Evolutionary conservation across 805 yeast species (phyloP).

Genomic region (Sugiyamaella americana): DNA sequence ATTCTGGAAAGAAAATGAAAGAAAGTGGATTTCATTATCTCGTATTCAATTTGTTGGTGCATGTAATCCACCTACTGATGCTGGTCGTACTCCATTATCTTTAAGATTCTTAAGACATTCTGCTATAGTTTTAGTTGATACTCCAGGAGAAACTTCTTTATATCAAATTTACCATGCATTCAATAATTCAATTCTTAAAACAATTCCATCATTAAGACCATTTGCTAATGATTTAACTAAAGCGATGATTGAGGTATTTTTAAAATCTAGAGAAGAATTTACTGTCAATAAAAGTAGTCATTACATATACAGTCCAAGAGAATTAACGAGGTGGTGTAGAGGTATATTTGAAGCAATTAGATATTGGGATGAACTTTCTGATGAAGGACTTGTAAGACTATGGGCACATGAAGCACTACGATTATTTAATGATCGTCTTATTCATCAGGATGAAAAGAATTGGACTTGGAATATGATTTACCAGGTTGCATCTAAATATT

Average conservation of each 20-base stretch:
- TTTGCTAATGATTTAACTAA: slow-evolving; percentile 46
- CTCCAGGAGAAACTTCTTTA: slow-evolving; percentile 63
- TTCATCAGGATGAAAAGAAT: slow-evolving; percentile 38
- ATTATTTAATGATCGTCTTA: slow-evolving; percentile 69
- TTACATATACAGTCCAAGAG: slow-evolving; percentile 83
- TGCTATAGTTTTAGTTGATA: slow-evolving; percentile 64
- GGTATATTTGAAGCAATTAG: slow-evolving; percentile 57
- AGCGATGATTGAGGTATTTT: slow-evolving; percentile 64
- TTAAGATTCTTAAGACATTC: slow-evolving; percentile 62
- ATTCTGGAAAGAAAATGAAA: slow-evolving; percentile 60
- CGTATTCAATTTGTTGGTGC: slow-evolving; percentile 88
- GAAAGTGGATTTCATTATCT: slow-evolving; percentile 59
- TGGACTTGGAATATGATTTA: slow-evolving; percentile 42
- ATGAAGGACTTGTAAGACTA: slow-evolving; percentile 48
- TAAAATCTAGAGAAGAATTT: slow-evolving; percentile 39
- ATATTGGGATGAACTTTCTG: slow-evolving; percentile 32
- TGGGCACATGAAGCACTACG: slow-evolving; percentile 82
- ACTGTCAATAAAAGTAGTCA: slow-evolving; percentile 41
- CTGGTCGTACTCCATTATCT: slow-evolving; percentile 58
- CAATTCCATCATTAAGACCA: slow-evolving; percentile 55
- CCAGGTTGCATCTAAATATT: slow-evolving; percentile 34
- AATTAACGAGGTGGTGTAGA: slow-evolving; percentile 77
- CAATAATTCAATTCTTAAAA: slow-evolving; percentile 48
- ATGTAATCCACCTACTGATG: slow-evolving; percentile 82
- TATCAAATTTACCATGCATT: slow-evolving; percentile 61